Evolutionary conservation across 768 basidiomycete species (phyloP), one percentile per base, ranked within the genome.

Genomic region (Mycena epipterygia): DNA sequence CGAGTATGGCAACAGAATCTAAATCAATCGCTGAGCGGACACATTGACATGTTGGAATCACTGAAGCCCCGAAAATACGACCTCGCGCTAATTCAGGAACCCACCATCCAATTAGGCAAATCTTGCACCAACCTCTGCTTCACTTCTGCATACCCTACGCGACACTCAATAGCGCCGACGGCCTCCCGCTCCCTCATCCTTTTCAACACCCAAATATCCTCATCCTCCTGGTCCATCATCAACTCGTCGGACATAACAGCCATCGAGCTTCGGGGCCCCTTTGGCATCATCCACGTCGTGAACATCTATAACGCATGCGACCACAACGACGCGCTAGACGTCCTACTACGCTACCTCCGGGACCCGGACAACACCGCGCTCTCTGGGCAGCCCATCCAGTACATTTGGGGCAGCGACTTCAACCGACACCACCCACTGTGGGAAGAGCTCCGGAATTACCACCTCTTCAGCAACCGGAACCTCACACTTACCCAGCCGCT

Each of bases 381-480:
- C 2, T 37, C 37, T 11, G 3, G 6, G 21, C 19, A 0, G 0
- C 64, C 64, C 0, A 23, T 71, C 37, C 58, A n/a, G 0, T 71
- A 71, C 33, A 64, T 83, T 4, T 41, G 39, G 39, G 39, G 39
- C 39, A n/a, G n/a, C n/a, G n/a, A n/a, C n/a, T n/a, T n/a, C n/a
- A n/a, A 85, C 64, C 53, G 78, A 21, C 84, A 86, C 66, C 81
- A 85, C 73, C 81, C 79, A 0, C 27, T 81, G 12, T 86, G 85
- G 85, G 84, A 86, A 25, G 66, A 78, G 7, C 66, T 75, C 0
- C 78, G 82, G 52, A 56, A 56, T 12, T 79, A 80, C 53, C 67
- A 68, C 41, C 81, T 88, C 0, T 83, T 87, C 73, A 84, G 81
- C 1, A 35, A 35, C 0, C 13, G 55, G 11, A 76, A 78, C 16